Base-by-base conservation (phyloP, 805 yeast genomes). In the Barnettozyma wickerhamii region DNA sequence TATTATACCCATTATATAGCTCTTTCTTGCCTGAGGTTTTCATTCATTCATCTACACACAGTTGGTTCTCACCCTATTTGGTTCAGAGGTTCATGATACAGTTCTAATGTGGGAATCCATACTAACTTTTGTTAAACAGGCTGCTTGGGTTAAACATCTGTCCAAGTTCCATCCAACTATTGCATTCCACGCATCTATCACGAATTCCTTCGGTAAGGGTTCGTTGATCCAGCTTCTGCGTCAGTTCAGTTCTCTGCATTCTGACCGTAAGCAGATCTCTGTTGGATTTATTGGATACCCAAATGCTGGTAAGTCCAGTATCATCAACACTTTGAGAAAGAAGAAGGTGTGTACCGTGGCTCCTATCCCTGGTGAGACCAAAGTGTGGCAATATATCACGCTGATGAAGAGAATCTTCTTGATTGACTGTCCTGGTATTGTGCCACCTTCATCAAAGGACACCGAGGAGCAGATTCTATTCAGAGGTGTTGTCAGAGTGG, bases 391-490 rank as follows among this genome's bases (percentile, higher is more conserved):
- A 71, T 91, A 91, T 69, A 90, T 91, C 56, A 90, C 99, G 4
- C 72, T 91, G 55, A 91, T 93, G 97, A 91, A 91, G 72, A 77
- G 91, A 51, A 91, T 91, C 38, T 91, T 90, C 66, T 70, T 91
- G 55, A 93, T 91, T 56, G 99, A 91, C 67, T 93, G 99, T 72
- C 99, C 99, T 3, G 99, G 99, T 66, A 91, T 91, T 59, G 99
- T 91, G 17, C 99, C 99, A 9, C 99, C 99, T 20, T 84, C 95
- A 14, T 61, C 80, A 21, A 88, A 81, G 56, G 99, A 93, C 62
- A 66, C 91, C 1, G 95, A 88, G 60, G 80, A 95, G 20, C 98
- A 91, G 63, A 88, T 91, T 55, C 64, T 91, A 50, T 86, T 91
- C 66, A 79, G 96, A 64, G 99, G 99, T 60, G 99, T 93, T 15